A percentile compares a stretch with the other conserved stretches of the same genome.
These are phyloP conservation scores for Debaryomyces robertsiae DNA, from an alignment of 1,139 yeast species.

Conservation along the genomic window DNA sequence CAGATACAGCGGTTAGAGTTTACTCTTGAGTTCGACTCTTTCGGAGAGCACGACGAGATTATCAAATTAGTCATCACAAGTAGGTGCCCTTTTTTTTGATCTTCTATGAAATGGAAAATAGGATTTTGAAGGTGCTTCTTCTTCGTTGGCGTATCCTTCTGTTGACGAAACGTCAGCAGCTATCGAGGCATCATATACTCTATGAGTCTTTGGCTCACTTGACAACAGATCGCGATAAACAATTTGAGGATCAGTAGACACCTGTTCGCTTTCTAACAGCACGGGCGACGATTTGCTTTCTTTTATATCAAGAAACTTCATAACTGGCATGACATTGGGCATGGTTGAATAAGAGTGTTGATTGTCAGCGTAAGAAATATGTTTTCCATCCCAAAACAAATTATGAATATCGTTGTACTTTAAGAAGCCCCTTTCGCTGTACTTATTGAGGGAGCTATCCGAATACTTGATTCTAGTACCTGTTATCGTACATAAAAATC, in stretches of 20 bases:
- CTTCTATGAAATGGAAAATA: slow-evolving; percentile 7
- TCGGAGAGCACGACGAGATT: no score
- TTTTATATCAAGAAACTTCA: slow-evolving; percentile 10
- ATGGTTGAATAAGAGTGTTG: slow-evolving; percentile 4
- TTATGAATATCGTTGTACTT: slow-evolving; percentile 15
- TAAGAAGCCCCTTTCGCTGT: slow-evolving; percentile 10
- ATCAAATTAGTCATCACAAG: background rate
- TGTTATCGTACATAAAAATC: slow-evolving; percentile 12
- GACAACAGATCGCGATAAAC: no score
- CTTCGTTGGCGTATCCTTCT: background rate
- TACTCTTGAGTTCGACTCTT: no score
- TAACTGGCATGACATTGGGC: slow-evolving; percentile 8
- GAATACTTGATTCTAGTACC: slow-evolving; percentile 10
- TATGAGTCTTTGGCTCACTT: background rate
- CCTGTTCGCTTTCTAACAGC: no score
- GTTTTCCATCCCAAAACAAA: slow-evolving; percentile 14
- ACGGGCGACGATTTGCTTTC: background rate
- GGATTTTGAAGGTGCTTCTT: background rate
- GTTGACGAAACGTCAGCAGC: background rate
- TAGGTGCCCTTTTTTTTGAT: background rate
- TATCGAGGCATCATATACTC: background rate
- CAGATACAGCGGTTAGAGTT: background rate
- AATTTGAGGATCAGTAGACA: no score
- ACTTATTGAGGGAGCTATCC: background rate
- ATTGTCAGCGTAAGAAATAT: slow-evolving; percentile 1